Evolutionary conservation across 345 rosid species (phyloP), one percentile per base, ranked within the genome.

Genomic region (Ricinus communis): DNA sequence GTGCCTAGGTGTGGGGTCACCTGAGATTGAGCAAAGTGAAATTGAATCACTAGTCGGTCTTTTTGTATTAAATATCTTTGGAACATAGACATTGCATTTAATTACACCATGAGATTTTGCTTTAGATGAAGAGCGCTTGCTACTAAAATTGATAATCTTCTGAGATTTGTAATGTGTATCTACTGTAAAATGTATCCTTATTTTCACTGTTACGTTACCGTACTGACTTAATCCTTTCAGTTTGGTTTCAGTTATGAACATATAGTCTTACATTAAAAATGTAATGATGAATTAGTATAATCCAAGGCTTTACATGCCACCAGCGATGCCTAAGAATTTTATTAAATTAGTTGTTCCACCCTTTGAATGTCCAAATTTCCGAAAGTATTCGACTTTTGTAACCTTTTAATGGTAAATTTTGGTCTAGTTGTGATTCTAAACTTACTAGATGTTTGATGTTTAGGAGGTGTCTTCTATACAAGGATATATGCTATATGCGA

Each of bases 51-150:
- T 24, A 5, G 33, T 58, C 36, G 25, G 21, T 59, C 73, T 24
- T 62, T 59, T 70, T 69, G 77, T 65, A 64, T 47, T 45, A 5
- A n/a, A 27, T 52, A 8, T 40, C 63, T 68, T 16, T 15, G 53
- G 60, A 27, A 68, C 19, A 21, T 45, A 27, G 14, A 46, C 9
- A 4, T 12, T 62, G 66, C 68, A 28, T 30, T 65, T 27, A 11
- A 49, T 66, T 18, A 16, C 53, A 46, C 8, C 12, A 10, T 25
- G 14, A 52, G 55, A 47, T 45, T 46, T 13, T 45, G 52, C 19
- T 19, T n/a, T 36, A n/a, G 5, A 9, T 50, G 62, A 18, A 18
- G 5, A 5, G 8, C n/a, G 8, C 68, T 24, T 54, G 62, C 28
- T 40, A 22, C 18, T 5, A 38, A 0, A 15, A 10, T 13, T 67